Base-by-base conservation (phyloP, 805 yeast species). In the Wickerhamomyces mucosus region DNA sequence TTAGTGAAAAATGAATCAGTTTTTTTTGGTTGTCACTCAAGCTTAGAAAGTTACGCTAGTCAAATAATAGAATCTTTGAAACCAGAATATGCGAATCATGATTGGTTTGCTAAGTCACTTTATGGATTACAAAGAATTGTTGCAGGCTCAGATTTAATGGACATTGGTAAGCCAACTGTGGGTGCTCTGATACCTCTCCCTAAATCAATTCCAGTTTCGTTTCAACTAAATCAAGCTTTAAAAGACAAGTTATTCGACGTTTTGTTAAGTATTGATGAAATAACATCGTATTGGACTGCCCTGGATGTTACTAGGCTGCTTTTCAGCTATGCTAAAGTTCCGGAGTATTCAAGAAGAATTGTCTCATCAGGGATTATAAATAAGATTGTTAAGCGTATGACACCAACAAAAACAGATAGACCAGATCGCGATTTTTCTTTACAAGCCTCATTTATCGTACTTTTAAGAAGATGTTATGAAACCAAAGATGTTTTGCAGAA, bases 401-500 rank as follows among this genome's bases (percentile, higher is more conserved):
- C 49, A 9, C 31, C 38, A 3, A 56, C 59, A 48, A 27, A 28
- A 26, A 23, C 23, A 6, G 59, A 63, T 6, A 35, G 51, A 27
- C 53, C 63, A 6, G 63, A 62, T 13, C 57, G 53, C 28, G 54
- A 60, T 3, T 55, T 54, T 39, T 53, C 55, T 36, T 36, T 75
- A 2, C 75, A 73, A 37, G 57, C 65, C 6, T 51, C 72, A 2
- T 59, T 76, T 15, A 61, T 74, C 1, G 58, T 72, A 10, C 56
- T 85, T 21, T 51, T 78, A 2, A 68, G 95, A 48, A 63, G 80
- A 27, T 76, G 86, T 35, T 73, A 78, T 50, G 96, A 86, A 51
- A 68, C 73, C 3, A 50, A 58, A 0, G 65, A 62, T 0, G 56
- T 70, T 10, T 56, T 84, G 5, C 58, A 61, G 18, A 57, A 58